Evolutionary conservation across 805 yeast genomes (phyloP).

Genomic region (Teunomyces barrocoloradensis): DNA sequence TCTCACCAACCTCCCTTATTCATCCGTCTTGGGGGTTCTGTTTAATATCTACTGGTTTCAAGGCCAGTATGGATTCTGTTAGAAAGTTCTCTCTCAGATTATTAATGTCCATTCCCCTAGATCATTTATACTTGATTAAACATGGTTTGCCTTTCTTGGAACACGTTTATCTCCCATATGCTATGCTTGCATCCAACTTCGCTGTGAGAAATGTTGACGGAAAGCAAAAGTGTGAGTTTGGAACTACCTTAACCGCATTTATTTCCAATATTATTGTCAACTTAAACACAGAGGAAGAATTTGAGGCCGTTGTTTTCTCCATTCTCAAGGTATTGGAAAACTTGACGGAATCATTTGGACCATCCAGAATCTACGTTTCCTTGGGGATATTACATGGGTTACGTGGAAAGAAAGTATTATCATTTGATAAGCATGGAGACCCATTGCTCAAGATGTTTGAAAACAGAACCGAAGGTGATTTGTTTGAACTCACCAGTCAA

Average conservation of each 20-base stretch:
- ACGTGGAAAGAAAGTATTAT: constrained; percentile 21
- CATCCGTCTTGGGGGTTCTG: constrained; percentile 72
- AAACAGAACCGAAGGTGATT: constrained; percentile 46
- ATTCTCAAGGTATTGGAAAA: constrained; percentile 46
- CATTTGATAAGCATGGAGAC: constrained; percentile 24
- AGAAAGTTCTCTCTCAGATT: constrained; percentile 59
- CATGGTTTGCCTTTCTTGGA: constrained; percentile 43
- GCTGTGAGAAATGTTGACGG: constrained; percentile 31
- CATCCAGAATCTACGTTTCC: constrained; percentile 61
- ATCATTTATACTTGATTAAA: constrained; percentile 38
- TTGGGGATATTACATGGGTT: constrained; percentile 60
- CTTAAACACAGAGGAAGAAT: constrained; percentile 23
- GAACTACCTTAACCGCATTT: constrained; percentile 48
- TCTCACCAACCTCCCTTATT: constrained; percentile 50
- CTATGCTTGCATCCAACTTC: constrained; percentile 64
- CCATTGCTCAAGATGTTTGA: constrained; percentile 31
- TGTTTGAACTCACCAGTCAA: constrained; percentile 52
- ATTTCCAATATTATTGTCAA: constrained; percentile 35
- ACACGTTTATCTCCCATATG: constrained; percentile 52
- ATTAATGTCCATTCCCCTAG: constrained; percentile 49
- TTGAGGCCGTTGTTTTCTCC: constrained; percentile 21
- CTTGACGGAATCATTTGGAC: constrained; percentile 58
- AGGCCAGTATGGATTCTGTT: constrained; percentile 75
- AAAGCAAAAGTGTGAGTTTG: constrained; percentile 53
- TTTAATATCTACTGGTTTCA: constrained; percentile 72